Evolutionary conservation across 495 filamentous ascomycete species (phyloP).

Genomic region (Penicillium alfredii): DNA sequence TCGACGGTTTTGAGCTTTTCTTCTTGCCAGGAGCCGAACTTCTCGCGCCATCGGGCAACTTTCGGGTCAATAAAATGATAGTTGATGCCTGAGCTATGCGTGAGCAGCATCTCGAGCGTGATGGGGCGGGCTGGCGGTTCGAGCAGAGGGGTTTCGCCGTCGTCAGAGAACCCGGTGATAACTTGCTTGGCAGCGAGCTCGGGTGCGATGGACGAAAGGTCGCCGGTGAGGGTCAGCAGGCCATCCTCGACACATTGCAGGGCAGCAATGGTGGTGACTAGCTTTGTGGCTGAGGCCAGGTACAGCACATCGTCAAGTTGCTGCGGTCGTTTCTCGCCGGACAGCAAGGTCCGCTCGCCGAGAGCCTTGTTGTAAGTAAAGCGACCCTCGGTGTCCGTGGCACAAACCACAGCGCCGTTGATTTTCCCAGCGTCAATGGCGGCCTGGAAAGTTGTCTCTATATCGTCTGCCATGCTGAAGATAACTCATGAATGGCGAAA

Average conservation of each 20-base stretch:
- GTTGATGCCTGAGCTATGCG: conserved; percentile 42
- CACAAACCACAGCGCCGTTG: conserved; percentile 22
- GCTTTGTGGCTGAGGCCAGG: conserved; percentile 22
- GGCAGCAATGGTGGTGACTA: conserved; percentile 22
- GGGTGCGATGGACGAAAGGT: conserved; percentile 33
- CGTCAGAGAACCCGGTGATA: conserved; percentile 33
- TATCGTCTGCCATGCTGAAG: conserved; percentile 2
- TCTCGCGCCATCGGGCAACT: conserved; percentile 30
- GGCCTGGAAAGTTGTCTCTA: conserved; percentile 23
- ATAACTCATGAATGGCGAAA: too few species aligned
- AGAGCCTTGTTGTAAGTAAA: conserved; percentile 26
- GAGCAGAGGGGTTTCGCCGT: conserved; percentile 19
- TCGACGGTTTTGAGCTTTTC: conserved; percentile 9
- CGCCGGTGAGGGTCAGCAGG: conserved; percentile 34
- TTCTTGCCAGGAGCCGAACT: conserved; percentile 17
- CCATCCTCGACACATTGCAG: conserved; percentile 48
- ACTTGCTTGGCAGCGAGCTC: conserved; percentile 35
- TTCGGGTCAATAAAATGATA: conserved; percentile 39
- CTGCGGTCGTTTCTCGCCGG: conserved; percentile 33
- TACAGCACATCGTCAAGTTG: conserved; percentile 28
- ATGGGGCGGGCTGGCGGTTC: conserved; percentile 25
- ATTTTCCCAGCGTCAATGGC: conserved; percentile 24
- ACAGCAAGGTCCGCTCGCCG: conserved; percentile 29
- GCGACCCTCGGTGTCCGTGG: conserved; percentile 15
- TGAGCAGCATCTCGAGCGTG: conserved; percentile 42